Percentiles rank a stretch among this genome's conserved stretches.
phyloP scores from a whole-genome alignment of 2,329 filamentous ascomycete genomes.

The Cercospora sp. region DNA sequence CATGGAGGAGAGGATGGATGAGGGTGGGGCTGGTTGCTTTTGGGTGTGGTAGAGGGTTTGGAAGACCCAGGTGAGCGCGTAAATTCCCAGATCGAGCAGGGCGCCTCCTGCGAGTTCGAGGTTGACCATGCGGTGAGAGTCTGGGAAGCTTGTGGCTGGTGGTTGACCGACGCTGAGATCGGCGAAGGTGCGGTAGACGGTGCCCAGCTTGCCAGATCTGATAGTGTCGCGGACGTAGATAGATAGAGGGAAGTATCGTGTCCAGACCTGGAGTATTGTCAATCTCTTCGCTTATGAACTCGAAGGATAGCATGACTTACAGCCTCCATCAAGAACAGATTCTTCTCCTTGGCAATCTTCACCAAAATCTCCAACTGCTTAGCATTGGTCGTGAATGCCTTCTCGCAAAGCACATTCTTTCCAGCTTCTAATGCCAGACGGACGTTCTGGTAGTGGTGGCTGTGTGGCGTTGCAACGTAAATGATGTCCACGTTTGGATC shows the following conservation, averaged over 20 bases:
- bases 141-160: conserved; percentile 60
- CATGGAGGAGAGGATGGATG: conserved; percentile 64
- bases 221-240: conserved; percentile 71
- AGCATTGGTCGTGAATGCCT: conserved; percentile 83
- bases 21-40: conserved; percentile 64
- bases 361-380: conserved; percentile 72
- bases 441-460: conserved; percentile 88
- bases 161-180: conserved; percentile 62
- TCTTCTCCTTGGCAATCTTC: conserved; percentile 71
- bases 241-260: conserved; percentile 81
- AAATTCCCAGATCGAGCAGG: conserved; percentile 82
- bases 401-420: conserved; percentile 89
- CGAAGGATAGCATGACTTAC: conserved; percentile 23
- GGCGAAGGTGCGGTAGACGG: conserved; percentile 58
- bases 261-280: conserved; percentile 64
- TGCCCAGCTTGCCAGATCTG: conserved; percentile 55
- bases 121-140: conserved; percentile 78
- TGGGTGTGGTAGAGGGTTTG: conserved; percentile 84
- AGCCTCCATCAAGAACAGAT: conserved; percentile 70
- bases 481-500: conserved; percentile 80
- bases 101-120: conserved; percentile 78
- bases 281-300: neutral
- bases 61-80: conserved; percentile 87
- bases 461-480: conserved; percentile 88
- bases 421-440: conserved; percentile 81